Percentiles rank a stretch among this genome's conserved stretches.
These are phyloP conservation scores for Colletotrichum lentis DNA, from an alignment of 2,329 filamentous ascomycete genomes.

Conservation along the genomic window DNA sequence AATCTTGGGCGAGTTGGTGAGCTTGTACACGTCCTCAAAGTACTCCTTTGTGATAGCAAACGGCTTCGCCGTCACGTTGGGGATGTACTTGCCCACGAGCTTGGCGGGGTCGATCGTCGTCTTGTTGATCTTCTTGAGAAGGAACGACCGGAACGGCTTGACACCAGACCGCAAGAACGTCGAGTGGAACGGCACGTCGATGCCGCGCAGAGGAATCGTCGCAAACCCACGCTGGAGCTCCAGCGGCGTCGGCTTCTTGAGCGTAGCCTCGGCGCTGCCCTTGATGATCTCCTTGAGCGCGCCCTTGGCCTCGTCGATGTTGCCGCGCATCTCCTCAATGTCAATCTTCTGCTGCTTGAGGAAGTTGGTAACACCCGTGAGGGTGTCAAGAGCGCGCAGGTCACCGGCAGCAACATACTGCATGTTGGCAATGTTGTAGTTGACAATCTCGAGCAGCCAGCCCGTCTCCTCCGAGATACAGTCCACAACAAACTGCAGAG, in stretches of 20 bases:
- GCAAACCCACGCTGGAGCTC: slow-evolving; percentile 95
- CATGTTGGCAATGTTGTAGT: slow-evolving; percentile 85
- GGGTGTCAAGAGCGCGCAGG: slow-evolving; percentile 73
- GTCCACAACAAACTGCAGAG: slow-evolving; percentile 94
- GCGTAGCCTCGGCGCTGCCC: slow-evolving; percentile 84
- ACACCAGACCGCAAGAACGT: slow-evolving; percentile 98
- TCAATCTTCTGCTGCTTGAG: slow-evolving; percentile 97
- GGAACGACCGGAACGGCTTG: slow-evolving; percentile 97
- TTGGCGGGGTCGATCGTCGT: slow-evolving; percentile 97
- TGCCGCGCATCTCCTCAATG: slow-evolving; percentile 90
- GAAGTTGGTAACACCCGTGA: slow-evolving; percentile 88
- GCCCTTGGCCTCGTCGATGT: slow-evolving; percentile 88
- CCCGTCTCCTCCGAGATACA: slow-evolving; percentile 92
- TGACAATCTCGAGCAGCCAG: slow-evolving; percentile 98
- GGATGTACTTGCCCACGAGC: slow-evolving; percentile 97
- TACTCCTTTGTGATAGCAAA: slow-evolving; percentile 98
- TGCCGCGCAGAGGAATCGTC: slow-evolving; percentile 94
- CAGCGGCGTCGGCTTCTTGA: slow-evolving; percentile 86
- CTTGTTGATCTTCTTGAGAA: slow-evolving; percentile 99
- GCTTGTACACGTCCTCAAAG: slow-evolving; percentile 96
- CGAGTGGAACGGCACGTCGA: slow-evolving; percentile 98
- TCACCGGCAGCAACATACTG: slow-evolving; percentile 78
- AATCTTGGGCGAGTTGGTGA: slow-evolving; percentile 86
- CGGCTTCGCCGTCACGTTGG: slow-evolving; percentile 95
- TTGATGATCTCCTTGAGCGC: slow-evolving; percentile 91